phyloP scores from a whole-genome alignment of 192 early-diverging fungal genomes.

The Coemansia sp. region DNA sequence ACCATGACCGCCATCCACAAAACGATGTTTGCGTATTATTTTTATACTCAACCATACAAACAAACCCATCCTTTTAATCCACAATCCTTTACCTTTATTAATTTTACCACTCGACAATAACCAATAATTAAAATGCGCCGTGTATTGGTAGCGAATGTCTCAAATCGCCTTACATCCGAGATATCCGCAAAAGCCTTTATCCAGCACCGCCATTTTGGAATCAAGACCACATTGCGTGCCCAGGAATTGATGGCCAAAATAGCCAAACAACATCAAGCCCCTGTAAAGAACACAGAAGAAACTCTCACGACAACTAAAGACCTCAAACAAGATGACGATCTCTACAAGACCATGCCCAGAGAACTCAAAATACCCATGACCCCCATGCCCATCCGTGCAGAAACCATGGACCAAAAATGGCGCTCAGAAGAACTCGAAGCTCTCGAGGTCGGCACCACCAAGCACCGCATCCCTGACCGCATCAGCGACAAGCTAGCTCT shows the following conservation, averaged over 20 bases:
- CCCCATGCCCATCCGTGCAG: slow-evolving; percentile 59
- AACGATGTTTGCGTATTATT: too few relatives aligned
- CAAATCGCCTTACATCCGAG: too few relatives aligned
- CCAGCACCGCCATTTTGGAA: slow-evolving; percentile 45
- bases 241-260: slow-evolving; percentile 40
- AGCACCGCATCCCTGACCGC: slow-evolving; percentile 59
- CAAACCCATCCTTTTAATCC: too few relatives aligned
- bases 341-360: slow-evolving; percentile 29
- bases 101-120: too few relatives aligned
- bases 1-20: too few relatives aligned
- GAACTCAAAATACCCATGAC: slow-evolving; percentile 37
- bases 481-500: slow-evolving; percentile 63
- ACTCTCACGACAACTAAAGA: slow-evolving; percentile 19
- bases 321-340: slow-evolving; percentile 21
- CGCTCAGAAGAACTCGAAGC: slow-evolving; percentile 57
- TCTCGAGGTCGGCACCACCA: slow-evolving; percentile 56
- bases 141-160: too few relatives aligned
- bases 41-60: too few relatives aligned
- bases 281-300: slow-evolving; percentile 3
- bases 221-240: slow-evolving; percentile 44
- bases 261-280: slow-evolving; percentile 12
- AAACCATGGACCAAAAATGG: slow-evolving; percentile 55
- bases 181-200: not conserved
- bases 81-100: too few relatives aligned
- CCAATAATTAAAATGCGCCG: too few relatives aligned